Conservation (phyloP, 2,329 filamentous ascomycete genomes). For the Verticillium tricorpus region DNA sequence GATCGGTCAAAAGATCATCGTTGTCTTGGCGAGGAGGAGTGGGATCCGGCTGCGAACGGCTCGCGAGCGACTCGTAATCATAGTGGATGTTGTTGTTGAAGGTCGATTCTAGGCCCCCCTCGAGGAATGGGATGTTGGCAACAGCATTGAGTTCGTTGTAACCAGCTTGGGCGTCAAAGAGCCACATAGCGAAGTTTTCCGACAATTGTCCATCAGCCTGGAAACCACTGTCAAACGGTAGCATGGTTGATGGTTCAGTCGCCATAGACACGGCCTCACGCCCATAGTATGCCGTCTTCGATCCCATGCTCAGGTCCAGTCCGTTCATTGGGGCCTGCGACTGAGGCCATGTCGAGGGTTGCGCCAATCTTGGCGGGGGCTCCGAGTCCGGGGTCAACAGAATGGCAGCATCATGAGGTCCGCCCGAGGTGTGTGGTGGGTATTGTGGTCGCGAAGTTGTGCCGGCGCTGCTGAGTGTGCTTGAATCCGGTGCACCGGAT, state of each 20-base stretch:
- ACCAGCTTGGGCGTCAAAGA: slow-evolving; percentile 41
- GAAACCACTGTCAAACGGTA: slow-evolving; percentile 27
- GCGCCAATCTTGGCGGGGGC: slow-evolving; percentile 13
- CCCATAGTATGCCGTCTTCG: slow-evolving; percentile 23
- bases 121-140: slow-evolving; percentile 39
- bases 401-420: slow-evolving; percentile 42
- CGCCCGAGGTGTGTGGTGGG: slow-evolving; percentile 16
- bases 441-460: neutral
- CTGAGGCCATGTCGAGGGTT: slow-evolving; percentile 24
- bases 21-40: slow-evolving; percentile 36
- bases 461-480: neutral
- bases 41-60: slow-evolving; percentile 39
- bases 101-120: slow-evolving; percentile 44
- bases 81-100: slow-evolving; percentile 48
- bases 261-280: slow-evolving; percentile 19
- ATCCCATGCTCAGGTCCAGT: slow-evolving; percentile 21
- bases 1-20: slow-evolving; percentile 40
- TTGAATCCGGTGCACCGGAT: neutral
- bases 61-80: slow-evolving; percentile 45
- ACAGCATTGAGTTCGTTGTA: slow-evolving; percentile 37
- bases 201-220: slow-evolving; percentile 28
- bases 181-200: slow-evolving; percentile 46
- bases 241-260: slow-evolving; percentile 26
- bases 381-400: slow-evolving; percentile 36
- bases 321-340: slow-evolving; percentile 27